phyloP scores from a whole-genome alignment of 805 yeast species.

The Metschnikowia aberdeeniae region DNA sequence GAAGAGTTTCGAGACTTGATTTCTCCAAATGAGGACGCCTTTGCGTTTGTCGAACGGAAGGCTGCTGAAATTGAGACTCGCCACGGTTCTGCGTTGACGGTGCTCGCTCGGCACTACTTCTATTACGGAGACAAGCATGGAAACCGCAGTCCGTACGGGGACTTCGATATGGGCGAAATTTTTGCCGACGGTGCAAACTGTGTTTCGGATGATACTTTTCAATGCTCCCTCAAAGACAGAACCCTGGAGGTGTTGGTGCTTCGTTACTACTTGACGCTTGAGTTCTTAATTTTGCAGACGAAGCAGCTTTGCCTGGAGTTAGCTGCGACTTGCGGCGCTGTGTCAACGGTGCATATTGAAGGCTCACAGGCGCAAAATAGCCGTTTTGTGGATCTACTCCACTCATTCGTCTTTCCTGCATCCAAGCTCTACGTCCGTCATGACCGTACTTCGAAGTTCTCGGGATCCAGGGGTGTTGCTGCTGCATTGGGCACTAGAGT shows the following conservation, averaged over 20 bases:
- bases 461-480: slow-evolving; percentile 10
- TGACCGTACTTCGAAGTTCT: slow-evolving; percentile 3
- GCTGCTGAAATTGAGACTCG: slow-evolving; percentile 22
- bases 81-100: slow-evolving; percentile 21
- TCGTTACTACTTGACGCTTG: slow-evolving; percentile 45
- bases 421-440: slow-evolving; percentile 1
- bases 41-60: slow-evolving; percentile 18
- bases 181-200: slow-evolving; percentile 43
- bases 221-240: slow-evolving; percentile 14
- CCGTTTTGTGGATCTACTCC: slow-evolving; percentile 10
- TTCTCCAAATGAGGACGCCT: slow-evolving; percentile 7
- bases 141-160: slow-evolving; percentile 54
- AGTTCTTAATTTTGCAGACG: slow-evolving; percentile 51
- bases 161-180: slow-evolving; percentile 46
- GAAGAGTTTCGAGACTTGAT: slow-evolving; percentile 20
- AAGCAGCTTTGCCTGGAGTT: slow-evolving; percentile 31
- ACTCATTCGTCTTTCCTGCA: slow-evolving; percentile 6
- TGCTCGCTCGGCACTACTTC: slow-evolving; percentile 33
- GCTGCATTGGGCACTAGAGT: not conserved
- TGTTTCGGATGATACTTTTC: slow-evolving; percentile 9
- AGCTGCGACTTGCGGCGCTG: slow-evolving; percentile 17
- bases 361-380: slow-evolving; percentile 53
- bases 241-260: slow-evolving; percentile 33
- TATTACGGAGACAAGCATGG: slow-evolving; percentile 57
- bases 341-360: slow-evolving; percentile 37